A percentile compares a stretch with the other conserved stretches of the same genome.
These are phyloP conservation scores for Melaleuca quinquenervia DNA, from an alignment of 345 rosid genomes.

Conservation along the genomic window DNA sequence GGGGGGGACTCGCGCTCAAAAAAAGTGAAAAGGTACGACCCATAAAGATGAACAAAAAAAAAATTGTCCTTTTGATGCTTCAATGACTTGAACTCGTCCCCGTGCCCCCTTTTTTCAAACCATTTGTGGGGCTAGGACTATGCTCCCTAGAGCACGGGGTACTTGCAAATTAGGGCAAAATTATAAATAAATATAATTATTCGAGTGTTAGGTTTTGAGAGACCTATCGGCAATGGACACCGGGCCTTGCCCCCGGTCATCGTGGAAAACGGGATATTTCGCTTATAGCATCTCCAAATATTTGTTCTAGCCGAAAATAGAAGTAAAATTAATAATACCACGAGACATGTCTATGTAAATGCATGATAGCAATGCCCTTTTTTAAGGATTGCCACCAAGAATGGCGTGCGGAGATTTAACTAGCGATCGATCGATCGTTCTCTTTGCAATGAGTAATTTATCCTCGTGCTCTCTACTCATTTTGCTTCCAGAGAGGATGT, in stretches of 20 bases:
- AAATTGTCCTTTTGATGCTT: neutral
- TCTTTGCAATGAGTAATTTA: no score
- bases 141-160: neutral
- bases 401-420: no score
- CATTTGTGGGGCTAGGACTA: neutral
- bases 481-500: no score
- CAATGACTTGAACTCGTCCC: neutral
- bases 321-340: neutral
- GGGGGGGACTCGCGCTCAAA: neutral
- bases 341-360: neutral
- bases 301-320: accelerated
- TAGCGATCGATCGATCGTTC: no score
- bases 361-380: neutral
- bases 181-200: no score
- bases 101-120: neutral
- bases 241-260: neutral
- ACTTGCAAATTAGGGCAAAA: neutral
- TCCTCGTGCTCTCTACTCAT: no score
- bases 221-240: neutral
- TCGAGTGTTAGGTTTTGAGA: neutral
- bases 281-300: neutral
- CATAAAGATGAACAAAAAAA: neutral
- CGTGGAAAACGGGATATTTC: neutral
- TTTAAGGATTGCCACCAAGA: neutral
- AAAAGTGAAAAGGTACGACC: neutral